Conservation (phyloP, 352 stramenopile genomes). For the Globisporangium lucens region DNA sequence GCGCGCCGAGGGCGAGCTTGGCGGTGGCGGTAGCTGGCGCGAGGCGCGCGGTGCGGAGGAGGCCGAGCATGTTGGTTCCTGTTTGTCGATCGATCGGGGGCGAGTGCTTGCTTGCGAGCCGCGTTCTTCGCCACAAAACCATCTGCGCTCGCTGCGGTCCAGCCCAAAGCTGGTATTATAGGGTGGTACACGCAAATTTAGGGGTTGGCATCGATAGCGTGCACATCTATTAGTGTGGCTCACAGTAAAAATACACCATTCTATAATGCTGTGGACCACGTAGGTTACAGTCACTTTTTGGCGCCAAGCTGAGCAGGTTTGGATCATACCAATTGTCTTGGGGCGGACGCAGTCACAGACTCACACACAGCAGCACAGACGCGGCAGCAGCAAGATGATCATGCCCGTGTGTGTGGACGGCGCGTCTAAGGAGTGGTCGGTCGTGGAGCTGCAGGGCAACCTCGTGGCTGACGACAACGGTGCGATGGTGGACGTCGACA, state of each 20-base stretch:
- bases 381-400: conserved; percentile 35
- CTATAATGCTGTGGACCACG: neutral
- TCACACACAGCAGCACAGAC: too few relatives aligned
- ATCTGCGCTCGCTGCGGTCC: neutral
- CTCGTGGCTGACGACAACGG: conserved; percentile 38
- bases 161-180: neutral
- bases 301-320: neutral
- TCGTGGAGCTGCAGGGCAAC: conserved; percentile 83
- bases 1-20: conserved; percentile 28
- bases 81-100: conserved; percentile 1
- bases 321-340: neutral
- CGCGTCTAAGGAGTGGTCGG: conserved; percentile 69
- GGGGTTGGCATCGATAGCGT: too few relatives aligned
- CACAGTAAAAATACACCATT: neutral
- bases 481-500: conserved; percentile 38
- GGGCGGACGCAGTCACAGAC: too few relatives aligned
- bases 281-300: neutral
- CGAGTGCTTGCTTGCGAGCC: conserved; percentile 21
- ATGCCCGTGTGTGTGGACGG: conserved; percentile 63
- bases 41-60: conserved; percentile 62
- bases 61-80: conserved; percentile 45
- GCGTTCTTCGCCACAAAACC: conserved; percentile 42
- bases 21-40: conserved; percentile 22
- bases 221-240: neutral
- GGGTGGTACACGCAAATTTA: neutral